Evolutionary conservation across 1,139 yeast genomes (phyloP).

Genomic region (Kodamaea alishanica): DNA sequence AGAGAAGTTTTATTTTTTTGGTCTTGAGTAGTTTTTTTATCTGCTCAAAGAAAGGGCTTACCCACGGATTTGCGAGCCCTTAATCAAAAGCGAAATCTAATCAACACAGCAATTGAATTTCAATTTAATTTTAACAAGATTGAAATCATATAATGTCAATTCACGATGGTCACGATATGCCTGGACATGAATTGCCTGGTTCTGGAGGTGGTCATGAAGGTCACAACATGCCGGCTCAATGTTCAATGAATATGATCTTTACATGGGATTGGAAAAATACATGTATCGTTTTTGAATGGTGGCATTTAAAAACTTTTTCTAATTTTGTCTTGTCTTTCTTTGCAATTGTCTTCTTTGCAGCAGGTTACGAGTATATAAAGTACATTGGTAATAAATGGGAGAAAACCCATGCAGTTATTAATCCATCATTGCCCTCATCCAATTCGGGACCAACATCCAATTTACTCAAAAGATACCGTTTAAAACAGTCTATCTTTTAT

Average conservation of each 20-base stretch:
- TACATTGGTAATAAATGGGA: constrained; percentile 34
- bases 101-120: constrained; percentile 9
- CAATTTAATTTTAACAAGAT: constrained; percentile 48
- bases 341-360: constrained; percentile 47
- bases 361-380: constrained; percentile 61
- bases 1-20: no score
- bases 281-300: constrained; percentile 72
- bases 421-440: constrained; percentile 15
- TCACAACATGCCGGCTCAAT: constrained; percentile 38
- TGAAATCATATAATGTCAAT: constrained; percentile 37
- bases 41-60: no score
- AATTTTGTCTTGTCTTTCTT: constrained; percentile 53
- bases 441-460: constrained; percentile 14
- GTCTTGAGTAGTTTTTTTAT: no score
- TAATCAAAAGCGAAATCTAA: no score
- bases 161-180: constrained; percentile 65
- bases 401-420: constrained; percentile 10
- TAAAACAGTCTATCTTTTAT: constrained; percentile 46
- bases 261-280: constrained; percentile 76
- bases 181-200: constrained; percentile 19
- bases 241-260: constrained; percentile 77
- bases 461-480: constrained; percentile 17
- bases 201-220: constrained; percentile 26
- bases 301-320: constrained; percentile 60
- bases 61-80: no score